Evolutionary conservation across 306 rosid species (phyloP).

Genomic region (Sindora glabra): DNA sequence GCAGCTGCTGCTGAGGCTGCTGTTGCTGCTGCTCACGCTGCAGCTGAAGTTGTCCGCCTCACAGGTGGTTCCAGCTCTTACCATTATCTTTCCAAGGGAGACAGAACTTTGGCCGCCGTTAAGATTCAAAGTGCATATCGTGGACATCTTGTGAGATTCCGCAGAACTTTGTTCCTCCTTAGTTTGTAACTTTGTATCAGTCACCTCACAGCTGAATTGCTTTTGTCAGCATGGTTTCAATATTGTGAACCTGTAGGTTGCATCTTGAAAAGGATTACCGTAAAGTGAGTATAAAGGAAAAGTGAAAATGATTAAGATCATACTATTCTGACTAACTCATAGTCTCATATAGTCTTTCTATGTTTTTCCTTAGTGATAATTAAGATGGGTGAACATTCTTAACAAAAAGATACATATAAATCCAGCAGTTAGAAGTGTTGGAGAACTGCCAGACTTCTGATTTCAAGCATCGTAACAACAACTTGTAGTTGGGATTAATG

Average conservation of each 20-base stretch:
- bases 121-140: conserved; percentile 73
- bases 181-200: background rate
- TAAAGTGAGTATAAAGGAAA: background rate
- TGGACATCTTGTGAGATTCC: conserved; percentile 65
- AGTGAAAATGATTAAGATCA: background rate
- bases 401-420: background rate
- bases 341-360: background rate
- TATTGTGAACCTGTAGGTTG: background rate
- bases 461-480: background rate
- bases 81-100: conserved; percentile 21
- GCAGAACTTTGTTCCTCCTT: background rate
- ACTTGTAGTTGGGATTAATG: background rate
- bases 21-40: conserved; percentile 81
- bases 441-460: background rate
- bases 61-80: conserved; percentile 33
- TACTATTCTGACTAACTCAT: background rate
- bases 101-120: conserved; percentile 49
- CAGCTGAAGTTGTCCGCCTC: conserved; percentile 79
- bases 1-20: conserved; percentile 89
- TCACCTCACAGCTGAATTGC: too few relatives aligned
- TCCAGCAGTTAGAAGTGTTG: background rate
- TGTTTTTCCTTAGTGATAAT: background rate
- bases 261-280: background rate
- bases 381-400: background rate
- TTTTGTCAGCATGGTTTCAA: background rate